Evolutionary conservation across 441 rosid species (phyloP), one percentile per base, ranked within the genome.

Genomic region (Eruca vesicaria): DNA sequence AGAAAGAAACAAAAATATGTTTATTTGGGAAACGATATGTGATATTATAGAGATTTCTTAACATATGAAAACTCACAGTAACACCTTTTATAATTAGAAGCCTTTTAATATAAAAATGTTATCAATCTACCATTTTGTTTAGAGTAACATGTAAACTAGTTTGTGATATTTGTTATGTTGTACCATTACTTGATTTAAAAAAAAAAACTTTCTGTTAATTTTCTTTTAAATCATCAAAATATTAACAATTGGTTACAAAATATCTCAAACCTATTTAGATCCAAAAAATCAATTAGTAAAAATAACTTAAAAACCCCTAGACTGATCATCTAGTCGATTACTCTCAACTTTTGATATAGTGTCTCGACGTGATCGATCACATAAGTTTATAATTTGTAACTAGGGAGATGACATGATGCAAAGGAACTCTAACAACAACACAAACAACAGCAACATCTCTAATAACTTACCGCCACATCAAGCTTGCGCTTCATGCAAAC

Each of bases 401-500:
- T 50, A 78, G 62, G 67, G 71, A 63, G 63, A 78, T 68, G 78
- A 63, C 19, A 73, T 73, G 77, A 80, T 80, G 82, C 82, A 80
- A 66, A 56, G 71, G 35, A 53, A 52, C 62, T 28, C 71, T 14
- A 33, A 33, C 32, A 68, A 19, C 23, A 18, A 55, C 62, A 31
- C 50, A 21, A 68, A 11, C 61, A 58, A 19, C 50, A 29, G 32
- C 32, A 60, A 45, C 67, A 41, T 63, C 43, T 43, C 78, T 18
- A 70, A 52, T 53, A 79, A 60, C 76, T 11, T 73, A 12, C 59
- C 79, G 1, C 20, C 74, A 14, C 83, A 80, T 63, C 83, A 76
- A 76, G 83, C 83, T 35, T 80, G 83, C 63, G 80, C 83, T 36
- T 80, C 83, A 68, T 80, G 83, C 68, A 80, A 80, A 68, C 83